Conservation (phyloP, 495 filamentous ascomycete genomes). For the Hyaloscypha variabilis region DNA sequence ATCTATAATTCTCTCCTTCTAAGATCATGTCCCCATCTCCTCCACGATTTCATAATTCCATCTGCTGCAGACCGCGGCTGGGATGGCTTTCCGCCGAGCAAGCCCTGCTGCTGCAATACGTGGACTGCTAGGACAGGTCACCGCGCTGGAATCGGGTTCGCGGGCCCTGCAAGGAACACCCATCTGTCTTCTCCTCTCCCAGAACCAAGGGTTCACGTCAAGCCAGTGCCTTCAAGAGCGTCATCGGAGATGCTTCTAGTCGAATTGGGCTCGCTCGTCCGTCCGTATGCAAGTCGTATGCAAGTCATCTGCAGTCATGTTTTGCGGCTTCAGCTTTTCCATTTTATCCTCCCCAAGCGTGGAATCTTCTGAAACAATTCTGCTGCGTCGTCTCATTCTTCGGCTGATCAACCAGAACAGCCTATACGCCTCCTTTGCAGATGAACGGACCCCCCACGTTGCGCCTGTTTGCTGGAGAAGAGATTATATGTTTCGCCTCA, state of each 20-base stretch:
- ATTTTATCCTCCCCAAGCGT: slow-evolving; percentile 1
- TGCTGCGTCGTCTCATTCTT: slow-evolving; percentile 14
- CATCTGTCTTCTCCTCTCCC: background rate
- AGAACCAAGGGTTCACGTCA: slow-evolving; percentile 9
- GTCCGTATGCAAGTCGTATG: slow-evolving; percentile 13
- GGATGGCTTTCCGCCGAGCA: background rate
- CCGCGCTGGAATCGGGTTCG: background rate
- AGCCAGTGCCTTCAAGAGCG: background rate
- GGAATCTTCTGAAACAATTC: slow-evolving; percentile 22
- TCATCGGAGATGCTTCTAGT: background rate
- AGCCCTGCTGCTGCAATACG: background rate
- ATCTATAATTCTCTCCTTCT: no score
- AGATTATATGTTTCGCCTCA: slow-evolving; percentile 9
- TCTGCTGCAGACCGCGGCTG: background rate
- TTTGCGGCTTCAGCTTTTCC: background rate
- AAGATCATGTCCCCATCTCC: no score
- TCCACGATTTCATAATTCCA: background rate
- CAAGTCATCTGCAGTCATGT: slow-evolving; percentile 16
- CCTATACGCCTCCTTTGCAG: background rate
- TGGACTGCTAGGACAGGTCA: background rate
- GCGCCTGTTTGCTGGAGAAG: slow-evolving; percentile 1
- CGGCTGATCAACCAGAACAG: slow-evolving; percentile 18
- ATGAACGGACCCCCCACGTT: slow-evolving; percentile 6
- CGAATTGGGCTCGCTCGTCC: background rate
- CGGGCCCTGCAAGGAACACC: slow-evolving; percentile 10